Evolutionary conservation across 768 basidiomycete species (phyloP).

Genomic region (Nevesoporus exiguus): DNA sequence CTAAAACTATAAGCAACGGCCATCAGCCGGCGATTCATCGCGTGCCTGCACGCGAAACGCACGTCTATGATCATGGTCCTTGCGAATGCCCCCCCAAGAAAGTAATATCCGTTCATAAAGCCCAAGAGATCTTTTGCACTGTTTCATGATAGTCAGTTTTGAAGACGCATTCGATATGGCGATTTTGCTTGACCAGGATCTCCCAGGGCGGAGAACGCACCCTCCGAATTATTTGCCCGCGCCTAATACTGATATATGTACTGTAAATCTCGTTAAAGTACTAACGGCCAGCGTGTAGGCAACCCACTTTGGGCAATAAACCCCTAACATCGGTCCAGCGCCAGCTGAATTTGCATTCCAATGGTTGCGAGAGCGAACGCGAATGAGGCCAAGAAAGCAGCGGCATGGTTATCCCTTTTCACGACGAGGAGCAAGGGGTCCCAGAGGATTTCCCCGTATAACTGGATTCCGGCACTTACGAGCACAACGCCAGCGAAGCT

Average conservation of each 20-base stretch:
- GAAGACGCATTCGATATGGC: background rate
- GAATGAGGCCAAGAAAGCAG: constrained; percentile 79
- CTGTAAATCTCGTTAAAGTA: constrained; percentile 2
- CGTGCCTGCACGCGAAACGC: constrained; percentile 22
- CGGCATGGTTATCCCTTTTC: constrained; percentile 81
- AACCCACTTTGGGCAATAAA: constrained; percentile 63
- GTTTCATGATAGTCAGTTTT: background rate
- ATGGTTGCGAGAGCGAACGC: constrained; percentile 47
- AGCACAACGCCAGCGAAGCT: constrained; percentile 81
- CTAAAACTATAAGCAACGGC: constrained; percentile 59
- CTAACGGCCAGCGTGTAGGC: background rate
- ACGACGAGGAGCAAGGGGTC: constrained; percentile 75
- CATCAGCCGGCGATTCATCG: background rate
- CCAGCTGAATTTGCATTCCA: constrained; percentile 56
- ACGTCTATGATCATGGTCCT: constrained; percentile 65
- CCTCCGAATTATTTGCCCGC: constrained; percentile 78
- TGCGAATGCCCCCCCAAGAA: constrained; percentile 83
- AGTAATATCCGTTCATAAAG: constrained; percentile 80
- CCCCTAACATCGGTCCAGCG: constrained; percentile 80
- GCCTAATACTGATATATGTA: constrained; percentile 67
- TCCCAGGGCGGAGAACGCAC: constrained; percentile 86
- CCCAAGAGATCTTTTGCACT: constrained; percentile 62
- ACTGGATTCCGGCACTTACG: constrained; percentile 66
- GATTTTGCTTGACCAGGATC: constrained; percentile 51
- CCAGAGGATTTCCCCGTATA: constrained; percentile 46